Evolutionary conservation across 805 yeast genomes (phyloP), one percentile per base, ranked within the genome.

Genomic region (Candida sakaeoensis): DNA sequence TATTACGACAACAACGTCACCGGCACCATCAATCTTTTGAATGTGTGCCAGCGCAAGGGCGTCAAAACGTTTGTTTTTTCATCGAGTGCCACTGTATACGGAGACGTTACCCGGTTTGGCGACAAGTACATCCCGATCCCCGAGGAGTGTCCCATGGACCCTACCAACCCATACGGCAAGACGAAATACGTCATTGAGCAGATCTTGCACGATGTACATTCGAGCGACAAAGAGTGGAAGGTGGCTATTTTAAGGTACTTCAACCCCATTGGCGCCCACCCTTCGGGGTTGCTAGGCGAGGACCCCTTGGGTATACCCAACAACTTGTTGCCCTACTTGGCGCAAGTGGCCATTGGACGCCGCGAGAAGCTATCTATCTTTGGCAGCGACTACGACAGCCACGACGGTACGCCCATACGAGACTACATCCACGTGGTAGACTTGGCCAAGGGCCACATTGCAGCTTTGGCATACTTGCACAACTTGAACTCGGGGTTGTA

Each of bases 211-310:
- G 89, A 81, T 54, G 59, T 77, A 18, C 65, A 75, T 49, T 50
- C 60, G 4, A 69, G 79, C 32, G 72, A 73, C 19, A 52, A 58
- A 3, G 18, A 31, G 2, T 75, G 79, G 79, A 64, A 65, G 30
- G 60, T 70, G 28, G 91, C 89, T 4, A 70, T 84, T 36, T 65
- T 86, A 52, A 73, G 93, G 42, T 86, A 85, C 61, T 85, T 84
- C 67, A 85, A 85, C 54, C 93, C 95, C 25, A 82, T 84, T 48
- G 95, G 95, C 27, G 91, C 93, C 13, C 95, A 85, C 55, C 85
- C 90, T 3, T 77, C 87, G 2, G 93, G 93, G 9, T 61, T 78
- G 25, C 70, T 85, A 44, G 95, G 95, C 27, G 95, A 86, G 54
- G 90, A 85, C 56, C 90, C 90, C 5, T 65, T 76, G 44, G 90